Base-by-base conservation (phyloP, 2,329 filamentous ascomycete species). In the Paradendryphiella salina region DNA sequence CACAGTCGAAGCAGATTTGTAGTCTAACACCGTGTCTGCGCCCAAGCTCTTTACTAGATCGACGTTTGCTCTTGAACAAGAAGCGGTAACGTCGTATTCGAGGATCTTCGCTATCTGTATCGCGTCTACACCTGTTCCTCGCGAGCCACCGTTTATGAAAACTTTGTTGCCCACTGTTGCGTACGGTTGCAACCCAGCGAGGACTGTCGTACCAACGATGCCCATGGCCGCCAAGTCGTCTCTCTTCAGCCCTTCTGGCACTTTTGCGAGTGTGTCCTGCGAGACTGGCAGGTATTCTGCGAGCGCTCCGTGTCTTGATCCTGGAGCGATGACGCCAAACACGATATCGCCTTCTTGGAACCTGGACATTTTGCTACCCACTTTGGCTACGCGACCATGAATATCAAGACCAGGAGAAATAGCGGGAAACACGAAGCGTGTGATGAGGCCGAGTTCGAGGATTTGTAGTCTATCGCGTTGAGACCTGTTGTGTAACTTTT, bases 381-480 rank as follows among this genome's bases (percentile, higher is more conserved):
- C 63, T 18, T 54, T 56, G 35, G 77, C 72, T 3, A 82, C 75
- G 7, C 60, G 69, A 15, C 81, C 81, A 52, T 72, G 67, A 50
- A 79, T 76, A 59, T 83, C 81, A 59, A 77, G 72, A 13, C 75
- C 76, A 0, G 75, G 75, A 1, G 72, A 77, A 15, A 75, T 74
- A 21, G 80, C 79, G 18, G 65, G 65, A 20, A 73, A 49, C 9
- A 73, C 37, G 20, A 70, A 35, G n/a, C 69, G 69, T 5, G 75
- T 67, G 4, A 80, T 37, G 4, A 75, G 17, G 0, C 76, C 65
- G 38, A 78, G 69, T 61, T 85, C 82, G 15, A 80, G 74, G 1
- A 81, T 54, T 86, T 86, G 76, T 83, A 81, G 75, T 87, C 85
- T 15, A 80, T 80, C 0, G 82, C 82, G 66, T 86, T 86, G 54